Percentiles rank a stretch among this genome's conserved stretches.
Evolutionary conservation across 2,329 filamentous ascomycete genomes (phyloP).

Genomic region (Didymella pinodella): DNA sequence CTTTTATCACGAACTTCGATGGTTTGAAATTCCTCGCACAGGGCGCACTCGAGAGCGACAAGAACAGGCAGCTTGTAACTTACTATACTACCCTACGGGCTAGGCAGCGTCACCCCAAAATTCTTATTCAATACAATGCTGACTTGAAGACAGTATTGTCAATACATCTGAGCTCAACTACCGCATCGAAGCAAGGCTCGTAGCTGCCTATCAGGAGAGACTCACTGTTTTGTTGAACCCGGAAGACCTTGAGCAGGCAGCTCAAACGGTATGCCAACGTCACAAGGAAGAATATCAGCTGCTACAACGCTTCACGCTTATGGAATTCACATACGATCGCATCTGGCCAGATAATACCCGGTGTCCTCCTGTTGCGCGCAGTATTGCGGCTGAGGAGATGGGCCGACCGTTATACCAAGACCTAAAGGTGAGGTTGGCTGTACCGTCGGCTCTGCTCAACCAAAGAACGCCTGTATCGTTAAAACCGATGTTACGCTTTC

Average conservation of each 20-base stretch:
- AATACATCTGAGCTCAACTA: background rate
- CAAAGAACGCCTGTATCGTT: background rate
- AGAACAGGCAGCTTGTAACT: background rate
- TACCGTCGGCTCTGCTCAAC: background rate
- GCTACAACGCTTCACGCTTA: background rate
- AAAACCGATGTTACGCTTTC: background rate
- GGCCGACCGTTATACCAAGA: background rate
- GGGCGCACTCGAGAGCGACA: background rate
- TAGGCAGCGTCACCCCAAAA: background rate
- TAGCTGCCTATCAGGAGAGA: background rate
- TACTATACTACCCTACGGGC: background rate
- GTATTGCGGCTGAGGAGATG: background rate
- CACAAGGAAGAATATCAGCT: background rate
- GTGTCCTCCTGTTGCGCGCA: background rate
- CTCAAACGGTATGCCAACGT: background rate
- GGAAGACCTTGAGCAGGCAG: background rate
- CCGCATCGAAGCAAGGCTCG: background rate
- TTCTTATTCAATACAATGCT: background rate
- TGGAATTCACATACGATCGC: background rate
- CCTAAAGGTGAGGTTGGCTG: background rate
- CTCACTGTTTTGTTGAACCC: background rate
- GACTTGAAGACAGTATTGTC: background rate
- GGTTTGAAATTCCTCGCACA: background rate
- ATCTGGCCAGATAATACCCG: background rate
- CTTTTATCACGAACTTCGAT: background rate